Evolutionary conservation across 345 rosid species (phyloP).

Genomic region (Nasturtium officinale): DNA sequence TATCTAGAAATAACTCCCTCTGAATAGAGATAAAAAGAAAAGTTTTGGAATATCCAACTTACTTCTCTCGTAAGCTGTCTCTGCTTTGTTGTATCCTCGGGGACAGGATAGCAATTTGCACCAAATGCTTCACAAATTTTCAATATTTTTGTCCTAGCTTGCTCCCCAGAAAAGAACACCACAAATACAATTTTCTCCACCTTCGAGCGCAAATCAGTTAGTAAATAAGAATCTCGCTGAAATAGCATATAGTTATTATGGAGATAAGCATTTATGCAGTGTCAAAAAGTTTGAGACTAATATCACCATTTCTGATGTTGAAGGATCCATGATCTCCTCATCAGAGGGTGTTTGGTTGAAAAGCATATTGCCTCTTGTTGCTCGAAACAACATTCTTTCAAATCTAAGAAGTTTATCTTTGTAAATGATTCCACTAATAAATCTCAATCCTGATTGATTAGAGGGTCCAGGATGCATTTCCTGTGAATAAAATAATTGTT

Average conservation of each 20-base stretch:
- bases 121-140: constrained; percentile 98
- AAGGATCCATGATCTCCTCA: constrained; percentile 92
- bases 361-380: constrained; percentile 99
- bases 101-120: constrained; percentile 93
- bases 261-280: constrained; percentile 4
- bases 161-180: constrained; percentile 97
- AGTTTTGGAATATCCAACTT: constrained; percentile 42
- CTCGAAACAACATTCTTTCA: constrained; percentile 96
- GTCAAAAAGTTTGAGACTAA: constrained; percentile 30
- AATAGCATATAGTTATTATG: constrained; percentile 14
- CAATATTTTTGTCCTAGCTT: constrained; percentile 79
- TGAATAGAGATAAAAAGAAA: background rate
- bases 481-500: constrained; percentile 49
- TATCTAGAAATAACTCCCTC: constrained; percentile 4
- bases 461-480: constrained; percentile 65
- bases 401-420: constrained; percentile 69
- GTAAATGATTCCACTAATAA: constrained; percentile 84
- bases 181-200: constrained; percentile 86
- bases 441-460: constrained; percentile 80
- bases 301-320: constrained; percentile 77
- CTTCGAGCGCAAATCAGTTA: constrained; percentile 47
- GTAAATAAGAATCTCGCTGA: constrained; percentile 18
- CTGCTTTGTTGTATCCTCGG: constrained; percentile 85
- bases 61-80: constrained; percentile 93
- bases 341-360: constrained; percentile 88